These are phyloP conservation scores for Yamadazyma sp. DNA, from an alignment of 805 yeast genomes.

Conservation along the genomic window DNA sequence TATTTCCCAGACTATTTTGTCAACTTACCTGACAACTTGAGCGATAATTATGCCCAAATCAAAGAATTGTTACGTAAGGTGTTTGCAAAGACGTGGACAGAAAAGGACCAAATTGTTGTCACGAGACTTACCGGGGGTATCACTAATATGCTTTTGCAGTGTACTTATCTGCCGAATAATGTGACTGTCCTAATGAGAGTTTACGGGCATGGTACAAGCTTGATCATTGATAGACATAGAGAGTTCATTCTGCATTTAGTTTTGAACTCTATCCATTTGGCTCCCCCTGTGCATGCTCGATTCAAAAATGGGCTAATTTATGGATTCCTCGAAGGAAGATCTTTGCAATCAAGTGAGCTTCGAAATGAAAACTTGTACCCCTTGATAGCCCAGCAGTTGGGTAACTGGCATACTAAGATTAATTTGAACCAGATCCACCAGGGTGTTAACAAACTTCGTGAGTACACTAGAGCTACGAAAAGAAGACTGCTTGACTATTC, in stretches of 20 bases:
- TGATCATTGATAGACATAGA: conserved; percentile 70
- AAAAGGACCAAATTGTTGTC: conserved; percentile 30
- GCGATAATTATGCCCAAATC: conserved; percentile 37
- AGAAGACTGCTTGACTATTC: conserved; percentile 12
- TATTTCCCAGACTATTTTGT: conserved; percentile 48
- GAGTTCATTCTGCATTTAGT: conserved; percentile 71
- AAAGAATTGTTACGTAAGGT: conserved; percentile 39
- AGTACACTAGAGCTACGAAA: conserved; percentile 18
- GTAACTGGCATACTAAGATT: conserved; percentile 65
- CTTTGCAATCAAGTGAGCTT: conserved; percentile 57
- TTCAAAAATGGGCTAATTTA: conserved; percentile 73
- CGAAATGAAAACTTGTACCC: conserved; percentile 48
- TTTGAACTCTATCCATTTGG: conserved; percentile 57
- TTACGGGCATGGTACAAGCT: conserved; percentile 71
- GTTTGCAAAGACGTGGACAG: conserved; percentile 45
- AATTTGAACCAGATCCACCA: conserved; percentile 47
- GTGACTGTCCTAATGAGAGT: conserved; percentile 60
- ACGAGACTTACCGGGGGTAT: conserved; percentile 60
- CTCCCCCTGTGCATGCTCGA: conserved; percentile 67
- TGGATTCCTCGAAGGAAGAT: conserved; percentile 65
- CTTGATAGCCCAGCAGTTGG: conserved; percentile 62
- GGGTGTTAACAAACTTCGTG: conserved; percentile 42
- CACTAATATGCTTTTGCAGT: conserved; percentile 57
- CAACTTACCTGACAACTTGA: conserved; percentile 35
- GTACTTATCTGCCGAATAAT: conserved; percentile 30